Evolutionary conservation across 225 moss, liverwort and hornwort species (phyloP), one percentile per base, ranked within the genome.

Genomic region (Sphagnum contortum): DNA sequence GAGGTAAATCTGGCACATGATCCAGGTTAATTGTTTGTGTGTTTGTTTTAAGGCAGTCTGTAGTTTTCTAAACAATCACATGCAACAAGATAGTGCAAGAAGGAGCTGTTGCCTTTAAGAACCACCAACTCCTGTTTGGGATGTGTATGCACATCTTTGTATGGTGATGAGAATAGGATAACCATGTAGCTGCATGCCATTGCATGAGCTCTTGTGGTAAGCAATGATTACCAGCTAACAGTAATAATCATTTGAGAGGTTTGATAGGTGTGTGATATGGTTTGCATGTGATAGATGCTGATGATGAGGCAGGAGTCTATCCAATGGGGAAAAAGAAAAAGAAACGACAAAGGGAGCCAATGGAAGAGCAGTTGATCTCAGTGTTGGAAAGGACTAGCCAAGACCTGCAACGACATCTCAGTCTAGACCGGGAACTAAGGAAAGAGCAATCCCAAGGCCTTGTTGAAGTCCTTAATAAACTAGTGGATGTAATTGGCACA

Each of bases 381-480:
- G 80, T 80, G 4, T 75, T 84, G 66, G 84, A 84, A 73, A 80
- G 48, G 66, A 73, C 75, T 0, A 78, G 80, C 62, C 75, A 73
- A 11, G 81, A 73, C 61, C 71, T 84, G 78, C 84, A 84, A 61
- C 63, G 69, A 0, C 80, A 84, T 71, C 80, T 84, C 12, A 77
- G 77, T 67, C 80, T 73, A 56, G 84, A 84, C 59, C 80, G 80
- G 11, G 84, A 84, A 72, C 78, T 71, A 5, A 80, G 84, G 64
- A 78, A 78, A n/a, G 84, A 84, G 54, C 80, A 84, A 78, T 80
- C 80, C 47, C 77, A 75, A 49, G 73, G 73, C 69, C 70, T 84
- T 50, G 78, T 84, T 80, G 72, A 29, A 7, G 58, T 78, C 65
- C 75, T 84, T 3, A 77, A 81, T 56, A 84, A 80, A 61, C 63